Evolutionary conservation across 2,329 filamentous ascomycete species (phyloP).

Genomic region (Pseudogymnoascus sp.): DNA sequence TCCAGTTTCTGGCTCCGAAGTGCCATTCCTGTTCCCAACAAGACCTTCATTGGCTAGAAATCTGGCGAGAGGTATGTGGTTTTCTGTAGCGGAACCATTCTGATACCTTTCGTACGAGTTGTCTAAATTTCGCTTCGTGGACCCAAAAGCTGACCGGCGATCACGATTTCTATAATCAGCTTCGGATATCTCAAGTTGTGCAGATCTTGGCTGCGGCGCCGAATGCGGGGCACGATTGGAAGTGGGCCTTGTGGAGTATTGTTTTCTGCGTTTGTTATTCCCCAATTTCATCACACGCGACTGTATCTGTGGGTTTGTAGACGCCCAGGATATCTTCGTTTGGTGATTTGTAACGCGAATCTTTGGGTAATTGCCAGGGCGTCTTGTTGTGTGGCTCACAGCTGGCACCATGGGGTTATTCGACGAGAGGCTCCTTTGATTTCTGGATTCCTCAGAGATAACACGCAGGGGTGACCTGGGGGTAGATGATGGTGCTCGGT

Average conservation of each 20-base stretch:
- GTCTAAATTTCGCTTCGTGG: slow-evolving; percentile 48
- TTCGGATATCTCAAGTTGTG: slow-evolving; percentile 47
- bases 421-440: background rate
- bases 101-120: slow-evolving; percentile 40
- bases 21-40: slow-evolving; percentile 11
- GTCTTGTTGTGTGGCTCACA: background rate
- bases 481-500: slow-evolving; percentile 12
- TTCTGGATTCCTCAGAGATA: slow-evolving; percentile 14
- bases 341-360: background rate
- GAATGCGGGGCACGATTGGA: background rate
- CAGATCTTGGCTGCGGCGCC: slow-evolving; percentile 32
- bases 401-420: background rate
- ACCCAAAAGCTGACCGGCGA: slow-evolving; percentile 35
- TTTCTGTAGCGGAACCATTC: slow-evolving; percentile 22
- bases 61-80: slow-evolving; percentile 30
- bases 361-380: background rate
- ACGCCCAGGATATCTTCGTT: background rate
- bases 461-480: background rate
- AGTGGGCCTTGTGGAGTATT: background rate
- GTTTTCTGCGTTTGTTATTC: background rate
- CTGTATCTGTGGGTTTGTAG: background rate
- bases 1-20: background rate
- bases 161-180: slow-evolving; percentile 27
- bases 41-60: slow-evolving; percentile 26
- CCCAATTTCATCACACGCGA: background rate